Evolutionary conservation across 805 yeast genomes (phyloP).

Genomic region (Debaryomyces prosopidis): DNA sequence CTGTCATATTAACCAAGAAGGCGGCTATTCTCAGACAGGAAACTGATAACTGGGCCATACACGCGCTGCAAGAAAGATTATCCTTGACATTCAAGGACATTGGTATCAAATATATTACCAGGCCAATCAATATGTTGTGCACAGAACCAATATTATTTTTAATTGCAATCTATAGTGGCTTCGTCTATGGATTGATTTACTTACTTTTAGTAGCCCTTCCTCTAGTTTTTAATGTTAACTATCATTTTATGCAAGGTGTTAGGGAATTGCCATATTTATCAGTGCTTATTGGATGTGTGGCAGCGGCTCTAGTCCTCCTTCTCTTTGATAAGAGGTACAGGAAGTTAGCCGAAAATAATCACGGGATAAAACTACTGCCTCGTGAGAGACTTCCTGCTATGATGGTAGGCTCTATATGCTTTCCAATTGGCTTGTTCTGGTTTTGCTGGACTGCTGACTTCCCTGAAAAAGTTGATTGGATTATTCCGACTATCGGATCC

Average conservation of each 20-base stretch:
- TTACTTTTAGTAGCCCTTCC: slow-evolving; percentile 46
- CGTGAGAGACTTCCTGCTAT: slow-evolving; percentile 65
- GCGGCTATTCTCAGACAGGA: slow-evolving; percentile 38
- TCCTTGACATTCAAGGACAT: slow-evolving; percentile 30
- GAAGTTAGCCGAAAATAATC: slow-evolving; percentile 17
- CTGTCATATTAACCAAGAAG: slow-evolving; percentile 29
- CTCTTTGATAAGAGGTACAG: slow-evolving; percentile 56
- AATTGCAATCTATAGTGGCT: slow-evolving; percentile 46
- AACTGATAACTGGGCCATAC: slow-evolving; percentile 41
- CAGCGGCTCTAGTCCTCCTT: slow-evolving; percentile 57
- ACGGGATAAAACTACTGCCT: not conserved
- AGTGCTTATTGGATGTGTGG: slow-evolving; percentile 63
- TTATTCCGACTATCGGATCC: slow-evolving; percentile 48
- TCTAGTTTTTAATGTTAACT: slow-evolving; percentile 51
- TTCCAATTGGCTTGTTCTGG: slow-evolving; percentile 79
- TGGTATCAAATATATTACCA: slow-evolving; percentile 30
- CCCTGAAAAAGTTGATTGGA: slow-evolving; percentile 66
- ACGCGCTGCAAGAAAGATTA: slow-evolving; percentile 38
- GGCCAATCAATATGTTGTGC: slow-evolving; percentile 41
- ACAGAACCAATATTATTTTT: slow-evolving; percentile 44
- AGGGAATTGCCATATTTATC: slow-evolving; percentile 80
- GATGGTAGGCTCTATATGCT: slow-evolving; percentile 61
- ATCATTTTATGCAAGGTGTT: slow-evolving; percentile 59
- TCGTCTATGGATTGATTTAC: slow-evolving; percentile 50
- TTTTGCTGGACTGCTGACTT: slow-evolving; percentile 80